Conservation (phyloP, 75 land plant species). For the Pseudotsuga menziesii region DNA sequence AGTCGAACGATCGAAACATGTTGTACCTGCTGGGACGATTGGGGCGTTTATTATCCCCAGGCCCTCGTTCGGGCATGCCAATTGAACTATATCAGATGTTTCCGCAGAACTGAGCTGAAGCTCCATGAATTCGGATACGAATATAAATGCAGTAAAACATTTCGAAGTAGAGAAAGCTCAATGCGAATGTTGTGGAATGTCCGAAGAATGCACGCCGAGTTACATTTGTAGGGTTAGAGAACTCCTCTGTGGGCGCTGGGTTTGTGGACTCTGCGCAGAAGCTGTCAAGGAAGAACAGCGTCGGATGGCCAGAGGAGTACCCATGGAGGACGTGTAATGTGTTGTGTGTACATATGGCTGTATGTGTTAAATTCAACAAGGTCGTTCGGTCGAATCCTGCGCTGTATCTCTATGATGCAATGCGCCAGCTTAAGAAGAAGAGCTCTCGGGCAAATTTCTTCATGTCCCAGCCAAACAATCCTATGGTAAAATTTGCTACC, state of each 20-base stretch:
- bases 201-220: conserved; percentile 61
- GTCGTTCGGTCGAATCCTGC: conserved; percentile 51
- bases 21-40: too few species aligned
- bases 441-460: not conserved
- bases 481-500: not conserved
- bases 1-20: too few species aligned
- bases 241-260: conserved; percentile 52
- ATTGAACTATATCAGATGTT: too few species aligned
- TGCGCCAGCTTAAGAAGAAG: conserved; percentile 38
- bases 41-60: too few species aligned
- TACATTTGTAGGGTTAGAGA: conserved; percentile 40
- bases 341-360: conserved; percentile 31
- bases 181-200: conserved; percentile 76
- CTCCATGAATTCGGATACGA: too few species aligned
- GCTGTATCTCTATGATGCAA: conserved; percentile 34
- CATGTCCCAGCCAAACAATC: not conserved
- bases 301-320: conserved; percentile 1
- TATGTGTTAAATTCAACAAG: conserved; percentile 53
- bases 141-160: too few species aligned
- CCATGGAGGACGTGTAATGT: conserved; percentile 45
- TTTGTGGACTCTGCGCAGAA: conserved; percentile 81
- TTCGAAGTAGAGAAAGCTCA: conserved; percentile 15
- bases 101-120: too few species aligned
- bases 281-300: conserved; percentile 60
- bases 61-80: too few species aligned